Percentiles rank a stretch among this genome's conserved stretches.
phyloP scores from a whole-genome alignment of 305 asterid species.

The Ilex paraguariensis region DNA sequence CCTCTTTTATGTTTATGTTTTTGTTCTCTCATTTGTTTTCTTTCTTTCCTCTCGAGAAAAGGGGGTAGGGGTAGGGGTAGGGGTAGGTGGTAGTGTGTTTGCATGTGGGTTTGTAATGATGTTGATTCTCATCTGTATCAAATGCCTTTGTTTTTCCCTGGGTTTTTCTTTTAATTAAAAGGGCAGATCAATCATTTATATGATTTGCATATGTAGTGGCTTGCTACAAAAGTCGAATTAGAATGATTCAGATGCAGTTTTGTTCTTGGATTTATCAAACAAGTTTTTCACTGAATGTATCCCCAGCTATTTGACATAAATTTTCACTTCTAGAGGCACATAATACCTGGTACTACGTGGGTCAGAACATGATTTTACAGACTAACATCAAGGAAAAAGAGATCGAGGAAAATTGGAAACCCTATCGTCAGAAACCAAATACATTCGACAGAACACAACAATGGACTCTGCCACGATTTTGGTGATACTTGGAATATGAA shows the following conservation, averaged over 20 bases:
- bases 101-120: conserved; percentile 10
- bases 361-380: no score
- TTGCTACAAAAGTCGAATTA: neutral
- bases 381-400: neutral
- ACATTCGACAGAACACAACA: no score
- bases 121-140: conserved; percentile 3
- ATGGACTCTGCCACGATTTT: no score
- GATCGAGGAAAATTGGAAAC: no score
- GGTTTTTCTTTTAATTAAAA: neutral
- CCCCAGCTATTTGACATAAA: neutral
- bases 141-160: neutral
- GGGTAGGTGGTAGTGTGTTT: neutral
- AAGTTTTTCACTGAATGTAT: neutral
- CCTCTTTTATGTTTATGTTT: no score
- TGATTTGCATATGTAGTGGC: neutral
- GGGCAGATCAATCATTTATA: no score
- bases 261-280: neutral
- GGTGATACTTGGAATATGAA: no score
- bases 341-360: no score
- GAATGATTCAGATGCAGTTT: conserved; percentile 3
- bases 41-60: conserved; percentile 8
- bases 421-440: no score
- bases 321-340: no score
- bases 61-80: conserved; percentile 1
- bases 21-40: neutral